These are phyloP conservation scores for Pseudonitzschia delicatissima DNA, from an alignment of 108 stramenopile genomes.

Conservation along the genomic window DNA sequence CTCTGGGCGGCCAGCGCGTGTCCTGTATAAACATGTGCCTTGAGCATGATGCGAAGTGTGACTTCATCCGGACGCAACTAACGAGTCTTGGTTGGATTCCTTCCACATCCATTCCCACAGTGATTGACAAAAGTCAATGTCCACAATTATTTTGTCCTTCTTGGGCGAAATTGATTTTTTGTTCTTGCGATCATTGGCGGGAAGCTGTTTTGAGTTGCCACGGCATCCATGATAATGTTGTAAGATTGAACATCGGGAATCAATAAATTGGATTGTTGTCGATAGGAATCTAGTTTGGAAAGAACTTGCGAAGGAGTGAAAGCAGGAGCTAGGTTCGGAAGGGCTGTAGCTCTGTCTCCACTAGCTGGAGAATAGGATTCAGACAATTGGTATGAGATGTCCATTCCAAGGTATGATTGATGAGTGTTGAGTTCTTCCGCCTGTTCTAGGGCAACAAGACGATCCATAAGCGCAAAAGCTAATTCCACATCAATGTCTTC, in stretches of 20 bases:
- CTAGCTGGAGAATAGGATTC: conserved; percentile 16
- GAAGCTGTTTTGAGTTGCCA: not conserved
- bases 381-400: conserved; percentile 5
- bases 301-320: conserved; percentile 13
- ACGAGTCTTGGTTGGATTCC: conserved; percentile 13
- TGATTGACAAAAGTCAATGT: conserved; percentile 17
- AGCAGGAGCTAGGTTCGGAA: too few relatives aligned
- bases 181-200: not conserved
- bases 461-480: conserved; percentile 18
- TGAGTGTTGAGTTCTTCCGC: not conserved
- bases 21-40: conserved; percentile 6
- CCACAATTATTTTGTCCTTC: not conserved
- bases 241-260: conserved; percentile 26
- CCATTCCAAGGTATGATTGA: conserved; percentile 1
- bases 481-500: not conserved
- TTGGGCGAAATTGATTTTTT: too few relatives aligned
- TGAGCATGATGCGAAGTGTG: conserved; percentile 28
- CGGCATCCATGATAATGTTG: conserved; percentile 30
- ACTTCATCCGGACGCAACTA: conserved; percentile 24
- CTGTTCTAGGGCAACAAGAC: conserved; percentile 10
- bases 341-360: conserved; percentile 14
- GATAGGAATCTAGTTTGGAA: conserved; percentile 21
- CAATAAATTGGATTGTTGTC: conserved; percentile 9
- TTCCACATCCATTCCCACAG: conserved; percentile 33
- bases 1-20: conserved; percentile 14